Evolutionary conservation across 345 rosid species (phyloP), one percentile per base, ranked within the genome.

Genomic region (Rhizophora mangle): DNA sequence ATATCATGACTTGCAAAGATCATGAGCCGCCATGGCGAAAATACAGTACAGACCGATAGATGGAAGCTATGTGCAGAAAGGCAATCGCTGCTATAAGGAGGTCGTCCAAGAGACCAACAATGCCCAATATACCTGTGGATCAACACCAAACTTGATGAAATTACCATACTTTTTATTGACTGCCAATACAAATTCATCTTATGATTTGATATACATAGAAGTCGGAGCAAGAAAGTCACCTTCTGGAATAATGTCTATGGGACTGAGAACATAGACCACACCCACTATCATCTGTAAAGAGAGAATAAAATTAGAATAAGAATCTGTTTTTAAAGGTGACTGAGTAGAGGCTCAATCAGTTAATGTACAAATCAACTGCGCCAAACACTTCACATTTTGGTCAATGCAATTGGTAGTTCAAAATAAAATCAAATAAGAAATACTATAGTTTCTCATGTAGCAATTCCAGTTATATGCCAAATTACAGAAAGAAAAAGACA

Each of bases 191-290:
- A n/a, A 39, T 16, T 9, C 30, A 6, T 3, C 19, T 22, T 20
- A 6, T 7, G 10, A 15, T 51, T n/a, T 22, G 31, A 29, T 34
- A n/a, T 3, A 37, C 27, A 31, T 43, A 65, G 22, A 16, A 13
- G 19, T 30, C 6, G 31, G n/a, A 24, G 15, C 10, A 6, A 1
- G 4, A 29, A 16, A 63, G 37, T 34, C 76, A 89, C 98, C 98
- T 91, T 94, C 96, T 10, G 96, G 96, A 77, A 95, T 85, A 76
- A 90, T 76, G 74, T 95, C 97, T 27, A 95, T 71, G n/a, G 98
- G 98, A 76, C 96, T 95, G 72, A 92, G 13, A 22, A 92, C 49
- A 79, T 90, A 94, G 82, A 83, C 43, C 13, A 60, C 88, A 79
- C 93, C 84, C 66, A 88, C 64, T 63, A 88, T 66, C 86, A 86